These are phyloP conservation scores for Pythium oligandrum DNA, from an alignment of 352 stramenopile genomes.

Conservation along the genomic window DNA sequence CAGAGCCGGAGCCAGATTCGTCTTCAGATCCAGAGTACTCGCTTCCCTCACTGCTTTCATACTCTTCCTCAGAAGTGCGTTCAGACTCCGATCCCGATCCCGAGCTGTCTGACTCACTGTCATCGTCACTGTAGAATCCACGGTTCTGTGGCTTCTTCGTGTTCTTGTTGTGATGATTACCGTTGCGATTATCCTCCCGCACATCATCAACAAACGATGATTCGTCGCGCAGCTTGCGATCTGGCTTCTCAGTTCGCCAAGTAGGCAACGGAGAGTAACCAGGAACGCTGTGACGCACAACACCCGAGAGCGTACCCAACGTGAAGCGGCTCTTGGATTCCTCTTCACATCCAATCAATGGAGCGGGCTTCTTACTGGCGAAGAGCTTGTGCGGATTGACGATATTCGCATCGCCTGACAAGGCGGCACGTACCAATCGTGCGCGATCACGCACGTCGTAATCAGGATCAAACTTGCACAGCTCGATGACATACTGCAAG, in stretches of 20 bases:
- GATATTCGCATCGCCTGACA: slow-evolving; percentile 51
- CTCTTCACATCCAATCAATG: slow-evolving; percentile 68
- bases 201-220: slow-evolving; percentile 35
- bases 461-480: slow-evolving; percentile 90
- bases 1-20: slow-evolving; percentile 35
- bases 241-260: slow-evolving; percentile 68
- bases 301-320: slow-evolving; percentile 83
- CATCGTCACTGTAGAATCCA: slow-evolving; percentile 71
- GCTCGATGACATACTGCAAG: slow-evolving; percentile 89
- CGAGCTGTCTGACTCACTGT: slow-evolving; percentile 33
- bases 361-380: slow-evolving; percentile 72
- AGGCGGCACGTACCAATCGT: slow-evolving; percentile 73
- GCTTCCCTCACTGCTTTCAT: slow-evolving; percentile 9
- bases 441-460: slow-evolving; percentile 92
- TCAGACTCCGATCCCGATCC: slow-evolving; percentile 32
- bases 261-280: slow-evolving; percentile 74
- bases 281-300: slow-evolving; percentile 80
- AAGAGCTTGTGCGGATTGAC: slow-evolving; percentile 77
- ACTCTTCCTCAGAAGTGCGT: slow-evolving; percentile 16
- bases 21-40: slow-evolving; percentile 39
- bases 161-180: no score
- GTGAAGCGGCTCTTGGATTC: slow-evolving; percentile 72
- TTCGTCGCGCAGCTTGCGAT: slow-evolving; percentile 75
- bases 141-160: slow-evolving; percentile 28
- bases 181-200: slow-evolving; percentile 15